Conservation (phyloP, 1,284 basidiomycete species). For the Ustilago tritici region DNA sequence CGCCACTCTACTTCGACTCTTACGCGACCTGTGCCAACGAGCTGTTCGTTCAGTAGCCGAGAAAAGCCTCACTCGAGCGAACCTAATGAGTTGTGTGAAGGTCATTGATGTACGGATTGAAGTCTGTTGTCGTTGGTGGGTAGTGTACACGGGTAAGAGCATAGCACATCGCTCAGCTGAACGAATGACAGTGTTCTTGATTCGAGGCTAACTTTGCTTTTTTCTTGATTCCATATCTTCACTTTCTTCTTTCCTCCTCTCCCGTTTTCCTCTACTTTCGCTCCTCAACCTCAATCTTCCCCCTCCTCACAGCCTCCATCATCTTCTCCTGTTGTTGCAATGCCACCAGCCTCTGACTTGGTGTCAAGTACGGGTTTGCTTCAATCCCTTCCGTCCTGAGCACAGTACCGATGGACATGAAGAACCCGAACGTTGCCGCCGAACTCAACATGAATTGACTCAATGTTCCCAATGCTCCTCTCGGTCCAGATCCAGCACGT, state of each 20-base stretch:
- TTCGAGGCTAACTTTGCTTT: not conserved
- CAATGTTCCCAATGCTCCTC: conserved; percentile 60
- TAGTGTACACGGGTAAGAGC: conserved; percentile 29
- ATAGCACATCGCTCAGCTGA: not conserved
- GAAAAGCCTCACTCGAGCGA: too few relatives aligned
- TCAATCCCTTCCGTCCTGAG: conserved; percentile 59
- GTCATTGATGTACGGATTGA: not conserved
- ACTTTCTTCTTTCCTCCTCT: not conserved
- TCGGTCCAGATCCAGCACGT: conserved; percentile 63
- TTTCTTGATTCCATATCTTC: not conserved
- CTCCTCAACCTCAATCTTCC: conserved; percentile 17
- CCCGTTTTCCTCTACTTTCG: not conserved
- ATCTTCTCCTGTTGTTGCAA: conserved; percentile 34
- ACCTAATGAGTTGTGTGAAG: not conserved
- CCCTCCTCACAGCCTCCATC: conserved; percentile 6
- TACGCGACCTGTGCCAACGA: not conserved
- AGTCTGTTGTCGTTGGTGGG: not conserved
- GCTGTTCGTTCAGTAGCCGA: too few relatives aligned
- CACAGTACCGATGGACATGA: conserved; percentile 67
- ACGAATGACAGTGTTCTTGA: not conserved
- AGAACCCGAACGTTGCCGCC: conserved; percentile 66
- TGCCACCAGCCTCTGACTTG: conserved; percentile 27
- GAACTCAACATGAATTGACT: conserved; percentile 66
- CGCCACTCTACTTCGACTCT: not conserved
- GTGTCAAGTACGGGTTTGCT: conserved; percentile 29